Evolutionary conservation across 805 yeast genomes (phyloP), one percentile per base, ranked within the genome.

Genomic region (Sugiyamaella mastotermitis): DNA sequence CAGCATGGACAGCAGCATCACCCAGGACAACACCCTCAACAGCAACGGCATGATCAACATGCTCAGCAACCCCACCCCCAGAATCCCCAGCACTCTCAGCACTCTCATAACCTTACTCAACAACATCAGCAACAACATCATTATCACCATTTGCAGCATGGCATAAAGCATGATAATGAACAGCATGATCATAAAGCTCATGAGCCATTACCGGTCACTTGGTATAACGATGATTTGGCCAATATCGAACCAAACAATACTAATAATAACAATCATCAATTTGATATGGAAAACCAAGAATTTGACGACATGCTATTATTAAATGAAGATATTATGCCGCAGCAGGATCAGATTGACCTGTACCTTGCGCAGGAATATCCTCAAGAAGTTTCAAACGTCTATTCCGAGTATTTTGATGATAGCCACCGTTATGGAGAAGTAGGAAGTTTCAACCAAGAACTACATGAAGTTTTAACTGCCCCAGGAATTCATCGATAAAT

Each of bases 321-420:
- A 18, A 42, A 47, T 31, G 51, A 47, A 23, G 51, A 47, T 28
- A 47, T 47, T 25, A 47, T 47, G 51, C 45, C 51, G 6, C 49
- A 40, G 30, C 37, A 35, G 23, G 51, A 46, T 11, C 51, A 47
- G 45, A 30, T 44, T 14, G 41, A 47, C 21, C 42, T 23, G 27
- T 35, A 38, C 6, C 28, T 42, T 31, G 38, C 32, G 24, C 38
- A 40, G 8, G 37, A 40, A n/a, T 42, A 38, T 4, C 41, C 47
- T 10, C n/a, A n/a, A n/a, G 37, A 24, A 23, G 41, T 38, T 11
- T 31, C 40, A 4, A 39, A 42, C 20, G 46, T 41, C 6, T 45
- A 42, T 27, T 42, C 42, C 2, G 49, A 40, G 19, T 45, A 45
- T 27, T 45, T 45, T 25, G 43, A 41, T 31, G 35, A 38, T 15